These are phyloP conservation scores for Yamadazyma aaseri DNA, from an alignment of 1,139 yeast genomes.

Conservation along the genomic window DNA sequence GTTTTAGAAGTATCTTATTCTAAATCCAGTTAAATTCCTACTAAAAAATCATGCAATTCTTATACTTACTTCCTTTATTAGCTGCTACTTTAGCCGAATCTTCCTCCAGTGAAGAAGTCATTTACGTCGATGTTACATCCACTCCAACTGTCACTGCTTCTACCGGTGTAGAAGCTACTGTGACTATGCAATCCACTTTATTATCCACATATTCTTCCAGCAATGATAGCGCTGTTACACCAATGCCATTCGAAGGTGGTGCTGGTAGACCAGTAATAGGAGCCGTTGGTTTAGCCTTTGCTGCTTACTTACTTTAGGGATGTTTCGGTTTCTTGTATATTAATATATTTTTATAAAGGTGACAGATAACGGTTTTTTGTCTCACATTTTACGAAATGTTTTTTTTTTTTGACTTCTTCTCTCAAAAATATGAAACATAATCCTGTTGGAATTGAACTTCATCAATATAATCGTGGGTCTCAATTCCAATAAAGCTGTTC, in stretches of 20 bases:
- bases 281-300: conserved; percentile 43
- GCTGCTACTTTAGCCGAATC: conserved; percentile 14
- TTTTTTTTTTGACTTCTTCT: not conserved
- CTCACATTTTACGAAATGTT: not conserved
- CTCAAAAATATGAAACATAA: conserved; percentile 8
- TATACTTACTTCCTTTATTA: conserved; percentile 32
- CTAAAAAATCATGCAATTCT: conserved; percentile 17
- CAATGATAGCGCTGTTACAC: conserved; percentile 19
- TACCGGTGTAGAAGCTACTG: conserved; percentile 36
- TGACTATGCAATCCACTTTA: conserved; percentile 33
- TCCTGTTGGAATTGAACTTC: conserved; percentile 18
- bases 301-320: conserved; percentile 40
- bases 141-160: conserved; percentile 39
- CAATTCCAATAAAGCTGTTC: conserved; percentile 73
- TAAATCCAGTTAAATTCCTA: conserved; percentile 5
- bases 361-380: no score
- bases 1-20: no score
- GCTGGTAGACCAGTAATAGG: conserved; percentile 33
- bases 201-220: conserved; percentile 20
- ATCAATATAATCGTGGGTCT: conserved; percentile 18
- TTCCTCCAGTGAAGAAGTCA: conserved; percentile 21
- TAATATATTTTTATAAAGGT: no score
- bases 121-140: conserved; percentile 26
- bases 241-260: conserved; percentile 28
- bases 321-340: conserved; percentile 4